phyloP scores from a whole-genome alignment of 164 flowering plant genomes.

The Magnolia changhungtana region DNA sequence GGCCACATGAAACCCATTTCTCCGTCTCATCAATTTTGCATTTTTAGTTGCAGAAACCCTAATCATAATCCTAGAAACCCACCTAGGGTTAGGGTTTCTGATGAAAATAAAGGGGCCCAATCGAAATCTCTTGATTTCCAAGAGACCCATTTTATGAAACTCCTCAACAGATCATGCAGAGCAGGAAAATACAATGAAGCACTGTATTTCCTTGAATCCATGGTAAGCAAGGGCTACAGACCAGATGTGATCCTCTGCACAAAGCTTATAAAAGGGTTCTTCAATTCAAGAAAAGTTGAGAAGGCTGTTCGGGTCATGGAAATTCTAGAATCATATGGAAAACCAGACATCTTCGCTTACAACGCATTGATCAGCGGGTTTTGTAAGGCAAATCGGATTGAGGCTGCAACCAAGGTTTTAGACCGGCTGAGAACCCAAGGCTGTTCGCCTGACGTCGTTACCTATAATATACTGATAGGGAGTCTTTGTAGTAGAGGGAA shows the following conservation, averaged over 20 bases:
- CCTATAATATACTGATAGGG: constrained; percentile 78
- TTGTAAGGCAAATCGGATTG: constrained; percentile 56
- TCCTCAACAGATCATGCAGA: constrained; percentile 60
- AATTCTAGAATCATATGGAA: constrained; percentile 55
- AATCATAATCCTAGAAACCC: constrained; percentile 16
- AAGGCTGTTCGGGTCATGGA: constrained; percentile 67
- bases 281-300: constrained; percentile 35
- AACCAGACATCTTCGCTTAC: constrained; percentile 67
- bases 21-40: constrained; percentile 20
- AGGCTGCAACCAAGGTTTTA: constrained; percentile 43
- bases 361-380: constrained; percentile 72
- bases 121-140: constrained; percentile 34
- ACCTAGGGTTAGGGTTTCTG: constrained; percentile 23
- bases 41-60: constrained; percentile 24
- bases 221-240: constrained; percentile 57
- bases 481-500: constrained; percentile 67
- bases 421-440: constrained; percentile 49
- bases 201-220: constrained; percentile 53
- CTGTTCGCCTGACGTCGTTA: constrained; percentile 63
- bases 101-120: constrained; percentile 36
- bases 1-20: constrained; percentile 26
- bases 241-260: constrained; percentile 80
- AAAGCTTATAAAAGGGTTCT: constrained; percentile 70
- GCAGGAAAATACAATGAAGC: constrained; percentile 60
- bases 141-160: constrained; percentile 55